Evolutionary conservation across 2,329 filamentous ascomycete genomes (phyloP).

Genomic region (Boeremia lycopersici): DNA sequence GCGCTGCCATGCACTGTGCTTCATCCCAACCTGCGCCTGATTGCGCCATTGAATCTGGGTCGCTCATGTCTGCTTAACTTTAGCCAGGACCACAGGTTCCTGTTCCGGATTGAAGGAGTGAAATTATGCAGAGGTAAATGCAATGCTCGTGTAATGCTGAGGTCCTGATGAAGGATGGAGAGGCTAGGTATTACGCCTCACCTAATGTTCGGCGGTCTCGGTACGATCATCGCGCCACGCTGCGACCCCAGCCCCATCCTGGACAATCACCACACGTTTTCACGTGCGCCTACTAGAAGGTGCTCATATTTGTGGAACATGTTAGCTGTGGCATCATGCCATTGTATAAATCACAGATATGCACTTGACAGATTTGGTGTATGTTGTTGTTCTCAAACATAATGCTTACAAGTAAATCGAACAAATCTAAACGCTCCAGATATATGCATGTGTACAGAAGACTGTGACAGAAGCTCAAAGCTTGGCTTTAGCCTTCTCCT

Average conservation of each 20-base stretch:
- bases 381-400: not conserved
- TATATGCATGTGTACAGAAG: constrained; percentile 13
- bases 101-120: no score
- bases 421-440: constrained; percentile 15
- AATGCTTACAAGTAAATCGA: constrained; percentile 2
- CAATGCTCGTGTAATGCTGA: constrained; percentile 11
- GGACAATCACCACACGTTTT: constrained; percentile 16
- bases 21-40: constrained; percentile 45
- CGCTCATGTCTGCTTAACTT: constrained; percentile 21
- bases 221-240: constrained; percentile 13
- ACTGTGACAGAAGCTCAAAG: not conserved
- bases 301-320: no score
- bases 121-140: not conserved
- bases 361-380: no score
- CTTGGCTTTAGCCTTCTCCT: constrained; percentile 45
- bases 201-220: constrained; percentile 17
- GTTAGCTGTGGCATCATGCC: no score
- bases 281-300: constrained; percentile 14
- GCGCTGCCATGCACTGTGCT: constrained; percentile 48
- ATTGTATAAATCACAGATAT: not conserved
- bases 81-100: not conserved
- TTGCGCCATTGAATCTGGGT: constrained; percentile 19
- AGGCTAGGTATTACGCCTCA: not conserved
- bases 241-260: not conserved
- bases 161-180: constrained; percentile 7